Base-by-base conservation (phyloP, 2,329 filamentous ascomycete genomes). In the Akanthomyces lecanii region DNA sequence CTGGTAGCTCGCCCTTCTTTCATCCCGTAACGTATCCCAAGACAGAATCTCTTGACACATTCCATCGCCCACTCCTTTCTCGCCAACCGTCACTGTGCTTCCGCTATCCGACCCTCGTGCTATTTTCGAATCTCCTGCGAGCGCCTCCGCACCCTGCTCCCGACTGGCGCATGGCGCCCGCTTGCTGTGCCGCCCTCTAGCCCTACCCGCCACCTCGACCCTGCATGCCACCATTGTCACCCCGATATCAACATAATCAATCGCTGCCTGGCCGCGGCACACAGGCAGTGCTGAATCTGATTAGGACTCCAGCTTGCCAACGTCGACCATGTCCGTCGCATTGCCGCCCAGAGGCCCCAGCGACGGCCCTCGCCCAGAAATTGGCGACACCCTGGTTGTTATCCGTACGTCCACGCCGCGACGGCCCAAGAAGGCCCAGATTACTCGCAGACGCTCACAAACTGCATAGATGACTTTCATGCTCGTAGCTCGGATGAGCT, bases 401-500 rank as follows among this genome's bases (percentile, higher is more conserved):
- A 88, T 91, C 70, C 88, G 88, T 91, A 81, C 81, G 88, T 77
- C 44, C 56, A 55, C 58, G 50, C 42, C 6, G 44, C 25, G 11
- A 38, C 42, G 55, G 55, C 30, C 55, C 55, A 38, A 25, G 11
- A 36, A 5, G 33, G 7, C 36, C 38, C 63, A 21, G 28, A 23
- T n/a, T 23, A 33, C 33, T 28, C 16, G 18, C 42, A 51, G 16
- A 33, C 51, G 23, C 53, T 59, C 25, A 65, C 51, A 48, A 33
- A 45, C 38, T 50, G 47, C 63, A 51, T 64, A 96, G 92, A 99
- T 78, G 92, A 97, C 77, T 98, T 99, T 75, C 81, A 88, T 69
- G 93, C 94, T 63, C 88, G 95, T 68, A 96, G 92, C 75, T 89
- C 91, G 63, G 95, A 99, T 77, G 95, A 99, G 81, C 82, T 99